Base-by-base conservation (phyloP, 441 rosid species). In the Aquilaria agallochum region DNA sequence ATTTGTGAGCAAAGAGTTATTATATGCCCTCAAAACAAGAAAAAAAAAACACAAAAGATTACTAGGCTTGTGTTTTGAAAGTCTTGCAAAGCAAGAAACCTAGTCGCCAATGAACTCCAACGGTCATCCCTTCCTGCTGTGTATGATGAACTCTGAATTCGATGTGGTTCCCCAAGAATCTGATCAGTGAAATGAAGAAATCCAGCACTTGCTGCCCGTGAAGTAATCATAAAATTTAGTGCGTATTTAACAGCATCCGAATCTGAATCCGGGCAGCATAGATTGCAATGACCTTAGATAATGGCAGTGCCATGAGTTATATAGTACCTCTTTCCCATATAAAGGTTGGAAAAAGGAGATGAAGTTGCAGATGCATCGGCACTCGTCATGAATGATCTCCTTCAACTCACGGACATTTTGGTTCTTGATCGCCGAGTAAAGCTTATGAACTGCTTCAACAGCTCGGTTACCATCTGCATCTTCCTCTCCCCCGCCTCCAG, bases 301-400 rank as follows among this genome's bases (percentile, higher is more conserved):
- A 53, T 20, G 55, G 20, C 15, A 9, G 11, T 34, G 31, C 11
- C 13, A 31, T 32, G 9, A 3, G 30, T n/a, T 20, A 4, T 9
- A 30, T 51, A 3, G 12, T 64, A 85, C 96, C 92, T 81, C 70
- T 74, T 92, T 92, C 59, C 95, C 96, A 48, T 85, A 85, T 52
- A 89, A 77, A 30, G 77, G 73, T 9, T 74, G 71, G 69, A 66
- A 74, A 71, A 74, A 80, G 0, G 86, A 82, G 67, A 77, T 58
- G 62, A 89, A 82, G 55, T 85, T 92, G 79, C 83, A 81, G 53
- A 78, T 70, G 56, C 84, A 92, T 27, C 71, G 76, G 64, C 96
- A 88, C 63, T 92, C 94, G 8, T 91, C 97, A 2, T 79, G 85
- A 31, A 91, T 78, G 31, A 81, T 75, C 64, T 75, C 82, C 5